Evolutionary conservation across 176 grass and related monocot genomes (phyloP), one percentile per base, ranked within the genome.

Genomic region (Lolium rigidum): DNA sequence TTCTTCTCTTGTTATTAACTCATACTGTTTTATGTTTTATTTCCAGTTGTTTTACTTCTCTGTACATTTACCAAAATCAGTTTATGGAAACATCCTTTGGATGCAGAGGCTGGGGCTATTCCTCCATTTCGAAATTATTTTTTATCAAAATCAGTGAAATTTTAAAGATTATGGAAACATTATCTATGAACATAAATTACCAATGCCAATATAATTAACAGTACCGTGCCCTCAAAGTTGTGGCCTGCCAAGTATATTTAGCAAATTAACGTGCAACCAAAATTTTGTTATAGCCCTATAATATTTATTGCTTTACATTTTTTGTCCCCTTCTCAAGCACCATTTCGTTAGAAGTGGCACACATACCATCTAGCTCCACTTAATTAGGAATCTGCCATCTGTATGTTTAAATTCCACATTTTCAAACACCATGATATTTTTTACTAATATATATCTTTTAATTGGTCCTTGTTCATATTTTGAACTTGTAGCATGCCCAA

Each of bases 401-500:
- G 16, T 55, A 76, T 2, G 1, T 76, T 76, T 9, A 55, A 76
- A 55, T 35, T 18, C 8, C 9, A 76, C 49, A 76, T 31, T 54
- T 52, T 76, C 0, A 35, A 55, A 54, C 15, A 31, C 7, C 35
- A 35, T 54, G 10, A 15, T 15, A 5, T 14, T 66, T 66, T 7
- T 1, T 18, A 67, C 6, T 77, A 66, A 14, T 39, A 67, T 64
- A 25, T 56, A 28, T 1, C 9, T n/a, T 64, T 15, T 26, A 60
- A 4, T 47, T 47, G 5, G 59, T 25, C 20, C 13, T 66, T 70
- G 21, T 65, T 44, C 8, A 9, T 85, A 4, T 79, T 84, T 72
- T 82, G 35, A 83, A 66, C n/a, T 84, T 86, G 81, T 58, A 96
- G 94, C 89, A 93, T 92, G 87, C 81, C 87, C 1, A 90, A 85